Evolutionary conservation across 805 yeast species (phyloP).

Genomic region (Debaryomyces hansenii): DNA sequence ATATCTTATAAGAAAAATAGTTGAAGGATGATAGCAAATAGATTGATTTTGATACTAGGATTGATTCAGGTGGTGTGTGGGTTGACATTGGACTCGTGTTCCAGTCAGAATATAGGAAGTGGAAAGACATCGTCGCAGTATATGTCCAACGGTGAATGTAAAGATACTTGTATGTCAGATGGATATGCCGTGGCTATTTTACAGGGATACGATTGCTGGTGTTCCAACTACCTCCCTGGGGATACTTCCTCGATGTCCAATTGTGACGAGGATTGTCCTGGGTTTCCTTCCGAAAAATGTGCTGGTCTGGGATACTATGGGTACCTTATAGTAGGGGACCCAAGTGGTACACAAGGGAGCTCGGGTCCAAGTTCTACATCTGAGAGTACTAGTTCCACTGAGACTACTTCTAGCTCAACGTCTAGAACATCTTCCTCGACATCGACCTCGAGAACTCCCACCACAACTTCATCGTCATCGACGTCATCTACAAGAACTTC

Average conservation of each 20-base stretch:
- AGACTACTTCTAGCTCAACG: slow-evolving; percentile 3
- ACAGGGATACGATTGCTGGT: slow-evolving; percentile 57
- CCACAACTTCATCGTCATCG: slow-evolving; percentile 7
- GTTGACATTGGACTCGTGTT: slow-evolving; percentile 14
- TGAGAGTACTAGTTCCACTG: slow-evolving; percentile 1
- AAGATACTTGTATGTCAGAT: slow-evolving; percentile 38
- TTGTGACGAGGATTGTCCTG: slow-evolving; percentile 46
- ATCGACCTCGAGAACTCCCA: slow-evolving; percentile 2
- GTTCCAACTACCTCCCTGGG: slow-evolving; percentile 53
- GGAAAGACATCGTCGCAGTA: slow-evolving; percentile 14
- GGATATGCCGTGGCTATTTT: slow-evolving; percentile 56
- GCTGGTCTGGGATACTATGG: slow-evolving; percentile 51
- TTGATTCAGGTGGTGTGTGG: slow-evolving; percentile 1
- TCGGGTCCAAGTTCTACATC: slow-evolving; percentile 3
- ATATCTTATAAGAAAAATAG: neutral
- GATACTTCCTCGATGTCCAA: slow-evolving; percentile 31
- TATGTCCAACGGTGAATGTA: slow-evolving; percentile 55
- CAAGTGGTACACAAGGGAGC: slow-evolving; percentile 14
- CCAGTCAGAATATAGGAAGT: slow-evolving; percentile 22
- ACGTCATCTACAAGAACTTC: slow-evolving; percentile 15
- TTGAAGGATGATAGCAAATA: neutral
- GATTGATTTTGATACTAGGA: neutral
- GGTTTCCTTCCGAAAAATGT: slow-evolving; percentile 43
- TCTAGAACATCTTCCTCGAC: slow-evolving; percentile 10
- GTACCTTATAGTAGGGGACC: slow-evolving; percentile 41